phyloP scores from a whole-genome alignment of 1,139 yeast species.

The Yamadazyma atlantica region DNA sequence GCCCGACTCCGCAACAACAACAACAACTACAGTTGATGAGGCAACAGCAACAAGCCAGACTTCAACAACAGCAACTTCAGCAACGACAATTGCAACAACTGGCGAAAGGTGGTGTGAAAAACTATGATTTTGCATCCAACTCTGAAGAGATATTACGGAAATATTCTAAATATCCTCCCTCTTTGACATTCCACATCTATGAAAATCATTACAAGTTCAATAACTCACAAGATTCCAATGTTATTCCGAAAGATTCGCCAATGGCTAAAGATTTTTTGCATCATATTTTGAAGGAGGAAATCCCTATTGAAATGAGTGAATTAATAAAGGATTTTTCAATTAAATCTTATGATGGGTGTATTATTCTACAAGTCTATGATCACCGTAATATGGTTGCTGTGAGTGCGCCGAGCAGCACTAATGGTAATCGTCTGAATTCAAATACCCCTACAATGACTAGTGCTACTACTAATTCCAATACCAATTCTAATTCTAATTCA shows the following conservation, averaged over 20 bases:
- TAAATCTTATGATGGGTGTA: slow-evolving; percentile 83
- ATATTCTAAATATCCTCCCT: slow-evolving; percentile 76
- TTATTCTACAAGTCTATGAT: slow-evolving; percentile 80
- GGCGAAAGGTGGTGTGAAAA: slow-evolving; percentile 34
- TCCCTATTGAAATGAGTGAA: slow-evolving; percentile 88
- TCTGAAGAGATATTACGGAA: slow-evolving; percentile 74
- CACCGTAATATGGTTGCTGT: slow-evolving; percentile 47
- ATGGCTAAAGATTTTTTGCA: slow-evolving; percentile 76
- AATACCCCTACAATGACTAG: not conserved
- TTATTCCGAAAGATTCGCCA: slow-evolving; percentile 80
- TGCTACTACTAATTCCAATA: slow-evolving; percentile 1
- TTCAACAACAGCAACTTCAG: slow-evolving; percentile 30
- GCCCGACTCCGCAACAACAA: slow-evolving; percentile 6
- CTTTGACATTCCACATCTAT: slow-evolving; percentile 84
- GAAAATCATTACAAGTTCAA: slow-evolving; percentile 86
- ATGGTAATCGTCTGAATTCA: not conserved
- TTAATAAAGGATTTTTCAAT: slow-evolving; percentile 84
- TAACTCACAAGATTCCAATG: slow-evolving; percentile 65
- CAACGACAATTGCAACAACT: slow-evolving; percentile 32
- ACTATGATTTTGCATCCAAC: slow-evolving; percentile 66
- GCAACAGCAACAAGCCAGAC: slow-evolving; percentile 7
- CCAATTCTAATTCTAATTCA: slow-evolving; percentile 1
- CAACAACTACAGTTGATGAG: slow-evolving; percentile 7
- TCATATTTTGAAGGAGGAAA: slow-evolving; percentile 75
- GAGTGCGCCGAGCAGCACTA: slow-evolving; percentile 7